Conservation (phyloP, 495 filamentous ascomycete genomes). For the Daldinia childiae region DNA sequence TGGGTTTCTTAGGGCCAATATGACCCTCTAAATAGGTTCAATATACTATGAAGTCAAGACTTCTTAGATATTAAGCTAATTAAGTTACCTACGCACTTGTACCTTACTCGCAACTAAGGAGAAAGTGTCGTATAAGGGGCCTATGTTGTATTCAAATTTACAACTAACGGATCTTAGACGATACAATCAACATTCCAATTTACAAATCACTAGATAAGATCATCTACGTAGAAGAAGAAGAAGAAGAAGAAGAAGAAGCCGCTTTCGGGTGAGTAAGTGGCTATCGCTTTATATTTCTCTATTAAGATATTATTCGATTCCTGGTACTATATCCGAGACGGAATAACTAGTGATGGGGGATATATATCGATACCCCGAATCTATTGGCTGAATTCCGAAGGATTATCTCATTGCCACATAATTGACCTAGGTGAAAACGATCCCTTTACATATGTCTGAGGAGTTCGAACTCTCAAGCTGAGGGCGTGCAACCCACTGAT, state of each 20-base stretch:
- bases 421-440: neutral
- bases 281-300: neutral
- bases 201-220: neutral
- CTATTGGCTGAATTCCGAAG: neutral
- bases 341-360: neutral
- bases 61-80: neutral
- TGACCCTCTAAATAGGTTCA: neutral
- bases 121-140: neutral
- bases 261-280: neutral
- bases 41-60: neutral
- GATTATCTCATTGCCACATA: neutral
- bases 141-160: neutral
- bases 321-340: neutral
- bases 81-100: neutral
- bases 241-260: neutral
- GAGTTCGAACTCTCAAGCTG: neutral
- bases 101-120: neutral
- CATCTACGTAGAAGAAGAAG: neutral
- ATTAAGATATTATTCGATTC: neutral
- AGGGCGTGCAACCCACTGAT: neutral
- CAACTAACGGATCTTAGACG: constrained; percentile 15
- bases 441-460: neutral
- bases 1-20: neutral
- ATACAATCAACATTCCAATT: constrained; percentile 6
- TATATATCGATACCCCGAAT: neutral